Conservation (phyloP, 2,329 filamentous ascomycete genomes). For the Ascochyta koolunga region DNA sequence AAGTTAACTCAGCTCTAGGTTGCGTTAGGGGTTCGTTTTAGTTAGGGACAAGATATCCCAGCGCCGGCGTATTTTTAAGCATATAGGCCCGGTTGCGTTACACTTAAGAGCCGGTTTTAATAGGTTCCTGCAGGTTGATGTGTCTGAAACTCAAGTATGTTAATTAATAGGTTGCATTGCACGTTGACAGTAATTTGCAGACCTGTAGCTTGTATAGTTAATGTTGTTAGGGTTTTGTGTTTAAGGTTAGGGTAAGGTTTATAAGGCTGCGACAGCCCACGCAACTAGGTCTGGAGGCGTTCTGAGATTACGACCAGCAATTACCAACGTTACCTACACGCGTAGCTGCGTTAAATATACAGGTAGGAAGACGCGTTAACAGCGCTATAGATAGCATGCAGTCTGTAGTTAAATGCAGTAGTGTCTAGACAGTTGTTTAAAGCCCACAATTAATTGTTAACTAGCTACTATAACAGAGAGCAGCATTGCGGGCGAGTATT, state of each 20-base stretch:
- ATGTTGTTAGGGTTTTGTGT: conserved; percentile 7
- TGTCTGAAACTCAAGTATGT: background rate
- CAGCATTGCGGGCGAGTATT: background rate
- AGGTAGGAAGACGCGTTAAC: background rate
- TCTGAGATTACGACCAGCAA: conserved; percentile 2
- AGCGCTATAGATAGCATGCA: background rate
- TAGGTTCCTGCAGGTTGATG: background rate
- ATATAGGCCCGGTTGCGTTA: background rate
- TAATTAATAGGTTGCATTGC: background rate
- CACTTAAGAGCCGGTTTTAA: background rate
- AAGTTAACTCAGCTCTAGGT: background rate
- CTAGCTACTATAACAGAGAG: background rate
- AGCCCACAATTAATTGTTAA: background rate
- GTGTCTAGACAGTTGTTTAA: background rate
- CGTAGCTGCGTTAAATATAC: background rate
- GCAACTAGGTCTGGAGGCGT: conserved; percentile 1
- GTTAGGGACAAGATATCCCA: background rate
- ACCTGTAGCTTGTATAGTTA: background rate
- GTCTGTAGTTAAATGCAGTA: background rate
- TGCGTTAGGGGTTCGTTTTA: background rate
- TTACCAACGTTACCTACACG: background rate
- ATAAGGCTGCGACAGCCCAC: background rate
- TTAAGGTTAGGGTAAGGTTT: conserved; percentile 3
- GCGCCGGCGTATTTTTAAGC: background rate
- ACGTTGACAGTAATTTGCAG: background rate